These are phyloP conservation scores for Irpex sp. DNA, from an alignment of 1,284 basidiomycete species.

Conservation along the genomic window DNA sequence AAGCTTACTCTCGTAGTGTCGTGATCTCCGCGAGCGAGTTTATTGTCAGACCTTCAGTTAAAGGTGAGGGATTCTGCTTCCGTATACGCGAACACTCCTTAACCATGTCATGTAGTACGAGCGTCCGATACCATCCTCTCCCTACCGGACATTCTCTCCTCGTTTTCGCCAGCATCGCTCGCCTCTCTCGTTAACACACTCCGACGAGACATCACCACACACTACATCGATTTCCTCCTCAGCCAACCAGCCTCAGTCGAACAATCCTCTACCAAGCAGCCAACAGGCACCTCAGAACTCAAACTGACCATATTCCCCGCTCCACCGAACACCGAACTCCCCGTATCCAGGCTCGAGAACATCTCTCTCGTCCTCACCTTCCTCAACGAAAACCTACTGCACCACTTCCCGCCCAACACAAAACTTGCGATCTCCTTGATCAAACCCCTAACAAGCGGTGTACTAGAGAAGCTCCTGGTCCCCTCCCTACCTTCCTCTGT, in stretches of 20 bases:
- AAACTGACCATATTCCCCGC: slow-evolving; percentile 42
- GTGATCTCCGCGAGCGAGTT: slow-evolving; percentile 44
- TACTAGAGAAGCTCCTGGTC: slow-evolving; percentile 62
- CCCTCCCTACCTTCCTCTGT: slow-evolving; percentile 63
- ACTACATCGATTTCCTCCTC: slow-evolving; percentile 56
- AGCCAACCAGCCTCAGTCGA: slow-evolving; percentile 44
- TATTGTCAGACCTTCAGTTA: slow-evolving; percentile 44
- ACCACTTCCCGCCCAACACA: slow-evolving; percentile 45
- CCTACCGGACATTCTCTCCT: slow-evolving; percentile 51
- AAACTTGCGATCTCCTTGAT: slow-evolving; percentile 48
- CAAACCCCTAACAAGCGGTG: slow-evolving; percentile 49
- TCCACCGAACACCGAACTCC: slow-evolving; percentile 35
- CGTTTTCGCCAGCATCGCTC: slow-evolving; percentile 51
- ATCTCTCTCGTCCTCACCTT: slow-evolving; percentile 52
- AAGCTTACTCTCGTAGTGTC: slow-evolving; percentile 59
- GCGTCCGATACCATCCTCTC: slow-evolving; percentile 45
- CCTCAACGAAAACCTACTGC: slow-evolving; percentile 48
- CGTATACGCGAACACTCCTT: not conserved
- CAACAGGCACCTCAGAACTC: slow-evolving; percentile 30
- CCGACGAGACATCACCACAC: slow-evolving; percentile 55
- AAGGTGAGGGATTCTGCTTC: slow-evolving; percentile 38
- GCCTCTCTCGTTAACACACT: slow-evolving; percentile 51
- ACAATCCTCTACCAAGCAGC: slow-evolving; percentile 27
- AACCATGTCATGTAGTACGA: slow-evolving; percentile 37
- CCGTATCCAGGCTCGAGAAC: slow-evolving; percentile 42